phyloP scores from a whole-genome alignment of 768 basidiomycete genomes.

The Pleurotus pulmonarius region DNA sequence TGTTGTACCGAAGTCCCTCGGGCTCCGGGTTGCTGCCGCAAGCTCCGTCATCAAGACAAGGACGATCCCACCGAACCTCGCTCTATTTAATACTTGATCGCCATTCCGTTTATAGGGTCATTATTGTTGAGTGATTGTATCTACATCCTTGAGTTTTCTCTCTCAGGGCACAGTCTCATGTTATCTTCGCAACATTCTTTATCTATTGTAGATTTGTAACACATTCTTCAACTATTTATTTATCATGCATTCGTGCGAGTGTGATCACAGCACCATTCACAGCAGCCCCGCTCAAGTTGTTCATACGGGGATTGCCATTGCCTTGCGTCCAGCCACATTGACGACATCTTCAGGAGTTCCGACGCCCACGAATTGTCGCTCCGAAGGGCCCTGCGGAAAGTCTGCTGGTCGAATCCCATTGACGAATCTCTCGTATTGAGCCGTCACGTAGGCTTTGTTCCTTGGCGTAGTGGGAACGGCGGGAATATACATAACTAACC shows the following conservation, averaged over 20 bases:
- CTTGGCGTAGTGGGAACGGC: conserved; percentile 62
- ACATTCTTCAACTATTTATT: no score
- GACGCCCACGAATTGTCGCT: conserved; percentile 31
- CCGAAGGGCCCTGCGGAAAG: conserved; percentile 47
- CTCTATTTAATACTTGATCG: no score
- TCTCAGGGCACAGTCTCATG: no score
- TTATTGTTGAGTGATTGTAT: no score
- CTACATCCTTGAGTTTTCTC: no score
- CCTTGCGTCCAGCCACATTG: conserved; percentile 28
- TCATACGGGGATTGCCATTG: conserved; percentile 25
- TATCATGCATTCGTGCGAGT: no score
- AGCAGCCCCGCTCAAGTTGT: no score
- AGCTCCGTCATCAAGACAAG: not conserved
- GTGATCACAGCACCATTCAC: no score
- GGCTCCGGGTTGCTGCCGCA: not conserved
- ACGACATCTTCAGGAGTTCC: conserved; percentile 30
- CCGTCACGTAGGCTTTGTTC: conserved; percentile 57
- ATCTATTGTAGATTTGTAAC: no score
- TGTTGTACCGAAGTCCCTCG: not conserved
- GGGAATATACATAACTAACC: conserved; percentile 72
- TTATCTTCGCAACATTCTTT: no score
- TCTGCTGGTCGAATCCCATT: conserved; percentile 69
- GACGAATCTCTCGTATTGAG: conserved; percentile 62
- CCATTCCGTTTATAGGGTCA: no score
- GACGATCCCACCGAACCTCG: not conserved